phyloP scores from a whole-genome alignment of 768 basidiomycete genomes.

The Mycena floridula region DNA sequence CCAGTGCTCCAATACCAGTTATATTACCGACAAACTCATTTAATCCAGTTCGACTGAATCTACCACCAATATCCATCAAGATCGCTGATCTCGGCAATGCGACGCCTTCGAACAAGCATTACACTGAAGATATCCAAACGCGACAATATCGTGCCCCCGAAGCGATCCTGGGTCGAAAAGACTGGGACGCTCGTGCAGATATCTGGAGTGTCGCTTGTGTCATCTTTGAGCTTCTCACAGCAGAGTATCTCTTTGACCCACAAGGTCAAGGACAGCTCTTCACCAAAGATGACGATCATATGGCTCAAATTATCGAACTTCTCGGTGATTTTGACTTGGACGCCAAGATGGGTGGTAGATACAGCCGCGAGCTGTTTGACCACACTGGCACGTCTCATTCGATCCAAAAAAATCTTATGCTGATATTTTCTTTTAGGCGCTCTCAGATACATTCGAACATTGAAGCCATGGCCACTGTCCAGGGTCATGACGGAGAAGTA shows the following conservation, averaged over 20 bases:
- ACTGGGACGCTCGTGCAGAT: constrained; percentile 84
- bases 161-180: constrained; percentile 80
- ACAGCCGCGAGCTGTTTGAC: constrained; percentile 82
- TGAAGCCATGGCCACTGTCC: constrained; percentile 78
- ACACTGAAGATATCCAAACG: constrained; percentile 95
- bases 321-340: constrained; percentile 71
- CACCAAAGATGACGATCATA: constrained; percentile 91
- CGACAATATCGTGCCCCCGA: constrained; percentile 94
- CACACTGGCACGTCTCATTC: constrained; percentile 48
- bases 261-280: constrained; percentile 77
- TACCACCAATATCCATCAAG: constrained; percentile 71
- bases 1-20: constrained; percentile 1
- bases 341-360: constrained; percentile 79
- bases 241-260: constrained; percentile 90
- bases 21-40: constrained; percentile 1
- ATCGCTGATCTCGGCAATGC: constrained; percentile 95
- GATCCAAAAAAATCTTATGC: too few species aligned
- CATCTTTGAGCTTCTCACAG: constrained; percentile 85
- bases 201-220: constrained; percentile 92
- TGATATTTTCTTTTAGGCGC: constrained; percentile 33
- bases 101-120: constrained; percentile 85
- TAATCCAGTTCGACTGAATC: constrained; percentile 1
- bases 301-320: constrained; percentile 92
- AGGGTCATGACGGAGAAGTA: constrained; percentile 92
- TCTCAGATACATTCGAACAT: constrained; percentile 64